Base-by-base conservation (phyloP, 2,329 filamentous ascomycete genomes). In the Microdochium nivale region DNA sequence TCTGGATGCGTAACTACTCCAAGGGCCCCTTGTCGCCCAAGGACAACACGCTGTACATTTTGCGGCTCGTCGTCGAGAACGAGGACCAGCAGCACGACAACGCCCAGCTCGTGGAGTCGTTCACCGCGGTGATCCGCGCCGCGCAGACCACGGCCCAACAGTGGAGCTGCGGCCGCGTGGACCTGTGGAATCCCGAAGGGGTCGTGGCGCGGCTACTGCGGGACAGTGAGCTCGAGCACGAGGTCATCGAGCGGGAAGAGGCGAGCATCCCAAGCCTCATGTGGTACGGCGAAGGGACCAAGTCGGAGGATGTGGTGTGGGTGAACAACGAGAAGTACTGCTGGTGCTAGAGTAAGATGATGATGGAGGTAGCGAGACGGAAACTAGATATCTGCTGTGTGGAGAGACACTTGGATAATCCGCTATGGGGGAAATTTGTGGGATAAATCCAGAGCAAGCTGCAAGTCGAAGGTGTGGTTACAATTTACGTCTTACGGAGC, bases 111-210 rank as follows among this genome's bases (percentile, higher is more conserved):
- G 66, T 67, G 1, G 67, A 72, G 16, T 76, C 78, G 0, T 71
- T 95, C 53, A 73, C 76, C 35, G 78, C 79, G 2, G 76, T 96
- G 25, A 65, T 95, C 46, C 67, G 71, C 43, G 72, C 83, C 46
- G 90, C 90, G 3, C 82, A 86, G 60, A 69, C 69, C 9, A 83
- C 95, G 67, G 91, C 91, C 1, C 69, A 74, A 2, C 74, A 80
- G 52, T 95, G 88, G 86, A 72, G 79, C 46, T 81, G 89, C 70
- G 74, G 76, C 40, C 76, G 81, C 47, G 80, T 96, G 3, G 79
- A 90, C 64, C 73, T 92, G 49, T 97, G 92, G 92, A 95, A 94
- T 63, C 90, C 91, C 0, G 78, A 78, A 3, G 71, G 79, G 7
- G 60, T 76, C 55, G 64, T 83, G 25, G 65, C 65, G 62, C 55